Conservation (phyloP, 1,284 basidiomycete genomes). For the Pseudozyma sp. region DNA sequence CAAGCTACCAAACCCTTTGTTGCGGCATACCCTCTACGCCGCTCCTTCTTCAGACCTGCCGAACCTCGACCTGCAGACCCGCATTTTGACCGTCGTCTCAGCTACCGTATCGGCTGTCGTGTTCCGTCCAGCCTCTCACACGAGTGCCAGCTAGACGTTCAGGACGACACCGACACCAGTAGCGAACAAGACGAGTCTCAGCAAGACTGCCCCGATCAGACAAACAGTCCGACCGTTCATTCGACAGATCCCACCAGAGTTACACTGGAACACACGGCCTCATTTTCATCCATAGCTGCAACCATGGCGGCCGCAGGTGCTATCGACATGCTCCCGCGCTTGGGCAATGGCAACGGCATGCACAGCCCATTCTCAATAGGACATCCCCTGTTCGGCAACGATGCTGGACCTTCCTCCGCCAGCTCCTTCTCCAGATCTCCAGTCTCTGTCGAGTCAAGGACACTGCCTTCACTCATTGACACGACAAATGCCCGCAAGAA, state of each 20-base stretch:
- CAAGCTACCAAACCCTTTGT: conserved; percentile 1
- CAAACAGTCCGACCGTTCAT: background rate
- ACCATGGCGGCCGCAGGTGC: conserved; percentile 28
- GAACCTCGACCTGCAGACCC: background rate
- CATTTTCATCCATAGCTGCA: conserved; percentile 4
- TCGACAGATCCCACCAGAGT: no score
- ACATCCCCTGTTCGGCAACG: conserved; percentile 35
- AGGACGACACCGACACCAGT: conserved; percentile 4
- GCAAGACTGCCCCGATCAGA: background rate
- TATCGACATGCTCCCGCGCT: conserved; percentile 33
- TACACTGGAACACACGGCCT: conserved; percentile 1
- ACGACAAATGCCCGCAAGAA: conserved; percentile 12
- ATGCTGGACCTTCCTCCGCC: conserved; percentile 21
- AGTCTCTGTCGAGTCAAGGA: conserved; percentile 1
- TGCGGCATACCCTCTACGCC: conserved; percentile 10
- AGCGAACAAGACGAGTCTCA: background rate
- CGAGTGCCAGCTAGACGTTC: conserved; percentile 15
- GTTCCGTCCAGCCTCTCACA: conserved; percentile 28
- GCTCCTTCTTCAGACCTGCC: conserved; percentile 8
- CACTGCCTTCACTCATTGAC: conserved; percentile 10
- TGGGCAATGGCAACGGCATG: conserved; percentile 17
- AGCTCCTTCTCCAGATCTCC: conserved; percentile 19
- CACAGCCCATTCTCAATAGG: conserved; percentile 48
- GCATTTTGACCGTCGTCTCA: conserved; percentile 1
- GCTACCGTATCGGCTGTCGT: conserved; percentile 16